These are phyloP conservation scores for Ciborinia camelliae DNA, from an alignment of 2,329 filamentous ascomycete genomes.

Conservation along the genomic window DNA sequence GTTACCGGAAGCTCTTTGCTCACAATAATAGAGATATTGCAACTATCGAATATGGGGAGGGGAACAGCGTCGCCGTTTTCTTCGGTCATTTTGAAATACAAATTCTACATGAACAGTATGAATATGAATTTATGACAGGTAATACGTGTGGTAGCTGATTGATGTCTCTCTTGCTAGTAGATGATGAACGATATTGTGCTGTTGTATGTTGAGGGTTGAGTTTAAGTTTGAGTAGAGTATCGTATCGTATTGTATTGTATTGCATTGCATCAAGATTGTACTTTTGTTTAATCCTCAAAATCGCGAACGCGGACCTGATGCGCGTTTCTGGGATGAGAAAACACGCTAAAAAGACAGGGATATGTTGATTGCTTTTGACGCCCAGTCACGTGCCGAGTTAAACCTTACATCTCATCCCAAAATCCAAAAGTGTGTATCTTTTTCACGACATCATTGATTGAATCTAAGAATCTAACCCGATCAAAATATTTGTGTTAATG, in stretches of 20 bases:
- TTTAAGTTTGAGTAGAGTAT: too few species aligned
- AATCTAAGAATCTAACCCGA: too few species aligned
- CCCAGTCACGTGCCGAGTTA: conserved; percentile 1
- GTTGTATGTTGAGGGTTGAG: neutral
- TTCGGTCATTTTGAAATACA: conserved; percentile 21
- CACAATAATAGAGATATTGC: conserved; percentile 32
- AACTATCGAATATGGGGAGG: conserved; percentile 30
- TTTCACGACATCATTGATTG: too few species aligned
- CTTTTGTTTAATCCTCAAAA: neutral
- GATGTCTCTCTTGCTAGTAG: neutral
- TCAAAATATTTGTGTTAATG: too few species aligned
- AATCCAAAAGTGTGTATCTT: neutral
- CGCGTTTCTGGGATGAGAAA: conserved; percentile 4
- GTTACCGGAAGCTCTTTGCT: conserved; percentile 27
- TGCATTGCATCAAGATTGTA: neutral
- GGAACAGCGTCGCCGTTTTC: neutral
- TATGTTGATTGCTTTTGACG: neutral
- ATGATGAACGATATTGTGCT: neutral
- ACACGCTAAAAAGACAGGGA: conserved; percentile 11
- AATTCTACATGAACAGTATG: conserved; percentile 1
- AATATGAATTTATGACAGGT: neutral
- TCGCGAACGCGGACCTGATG: neutral
- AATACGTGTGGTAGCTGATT: neutral
- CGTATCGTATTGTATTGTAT: neutral
- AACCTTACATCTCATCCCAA: neutral